phyloP scores from a whole-genome alignment of 495 filamentous ascomycete genomes.

The Aspergillus bertholletiae region DNA sequence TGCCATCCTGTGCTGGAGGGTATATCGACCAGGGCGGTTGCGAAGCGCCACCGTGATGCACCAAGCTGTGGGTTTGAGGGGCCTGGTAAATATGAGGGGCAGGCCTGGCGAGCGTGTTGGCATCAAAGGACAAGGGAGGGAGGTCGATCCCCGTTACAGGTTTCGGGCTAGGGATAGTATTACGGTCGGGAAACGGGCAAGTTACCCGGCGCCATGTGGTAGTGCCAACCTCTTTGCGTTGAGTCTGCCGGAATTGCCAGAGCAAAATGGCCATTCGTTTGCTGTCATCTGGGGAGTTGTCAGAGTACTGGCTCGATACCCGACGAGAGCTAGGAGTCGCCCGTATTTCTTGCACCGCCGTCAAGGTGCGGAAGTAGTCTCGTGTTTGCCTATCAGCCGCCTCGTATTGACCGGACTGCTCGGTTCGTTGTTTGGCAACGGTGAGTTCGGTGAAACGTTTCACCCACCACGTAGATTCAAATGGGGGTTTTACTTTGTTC shows the following conservation, averaged over 20 bases:
- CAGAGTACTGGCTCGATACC: slow-evolving; percentile 28
- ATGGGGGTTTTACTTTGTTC: slow-evolving; percentile 42
- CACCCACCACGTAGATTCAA: slow-evolving; percentile 51
- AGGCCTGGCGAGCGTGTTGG: slow-evolving; percentile 35
- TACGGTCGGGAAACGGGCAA: slow-evolving; percentile 34
- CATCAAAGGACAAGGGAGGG: slow-evolving; percentile 38
- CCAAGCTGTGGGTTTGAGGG: slow-evolving; percentile 30
- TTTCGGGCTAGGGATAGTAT: slow-evolving; percentile 35
- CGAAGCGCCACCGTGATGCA: slow-evolving; percentile 25
- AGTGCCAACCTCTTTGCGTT: slow-evolving; percentile 40
- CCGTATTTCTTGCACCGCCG: slow-evolving; percentile 49
- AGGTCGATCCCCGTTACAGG: slow-evolving; percentile 34
- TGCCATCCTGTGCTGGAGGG: slow-evolving; percentile 32
- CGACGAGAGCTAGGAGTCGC: slow-evolving; percentile 32
- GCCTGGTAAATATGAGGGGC: slow-evolving; percentile 33
- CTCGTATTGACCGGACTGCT: slow-evolving; percentile 32
- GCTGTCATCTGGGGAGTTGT: slow-evolving; percentile 28
- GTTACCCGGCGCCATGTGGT: slow-evolving; percentile 52
- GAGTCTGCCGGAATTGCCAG: slow-evolving; percentile 52
- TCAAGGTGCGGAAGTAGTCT: slow-evolving; percentile 39
- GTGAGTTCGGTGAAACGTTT: slow-evolving; percentile 41
- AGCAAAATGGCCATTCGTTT: slow-evolving; percentile 48
- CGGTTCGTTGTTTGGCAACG: slow-evolving; percentile 34
- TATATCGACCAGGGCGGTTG: slow-evolving; percentile 42
- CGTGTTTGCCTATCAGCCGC: slow-evolving; percentile 37